These are phyloP conservation scores for Cardamine resedifolia DNA, from an alignment of 345 rosid genomes.

Conservation along the genomic window DNA sequence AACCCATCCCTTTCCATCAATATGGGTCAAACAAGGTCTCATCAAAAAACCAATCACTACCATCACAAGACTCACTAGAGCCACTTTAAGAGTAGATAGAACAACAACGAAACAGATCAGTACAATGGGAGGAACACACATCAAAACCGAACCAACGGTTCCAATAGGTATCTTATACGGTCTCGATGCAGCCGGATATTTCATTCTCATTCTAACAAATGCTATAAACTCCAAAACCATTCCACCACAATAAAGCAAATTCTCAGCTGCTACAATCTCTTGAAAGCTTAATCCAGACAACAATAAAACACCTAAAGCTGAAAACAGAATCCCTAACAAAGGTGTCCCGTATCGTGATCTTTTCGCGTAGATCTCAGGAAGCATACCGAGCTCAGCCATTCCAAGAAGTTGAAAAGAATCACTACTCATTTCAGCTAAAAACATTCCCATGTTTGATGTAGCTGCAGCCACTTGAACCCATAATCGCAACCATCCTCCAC, in stretches of 20 bases:
- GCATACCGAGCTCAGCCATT: conserved; percentile 75
- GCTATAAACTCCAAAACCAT: conserved; percentile 75
- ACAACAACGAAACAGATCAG: conserved; percentile 56
- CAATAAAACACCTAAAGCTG: conserved; percentile 66
- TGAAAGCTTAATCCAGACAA: conserved; percentile 71
- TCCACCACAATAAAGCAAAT: conserved; percentile 65
- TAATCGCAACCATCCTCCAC: conserved; percentile 67
- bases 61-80: conserved; percentile 48
- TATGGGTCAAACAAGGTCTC: conserved; percentile 46
- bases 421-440: conserved; percentile 77
- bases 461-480: conserved; percentile 85
- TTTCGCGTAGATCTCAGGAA: conserved; percentile 56
- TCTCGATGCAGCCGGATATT: conserved; percentile 51
- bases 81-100: conserved; percentile 58
- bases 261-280: conserved; percentile 73
- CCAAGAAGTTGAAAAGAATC: conserved; percentile 80
- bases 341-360: conserved; percentile 66
- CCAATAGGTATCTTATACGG: conserved; percentile 69
- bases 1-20: conserved; percentile 53
- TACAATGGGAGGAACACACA: conserved; percentile 66
- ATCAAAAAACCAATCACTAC: conserved; percentile 54
- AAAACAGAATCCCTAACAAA: conserved; percentile 56
- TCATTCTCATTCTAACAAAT: conserved; percentile 49
- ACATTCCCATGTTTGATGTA: conserved; percentile 78
- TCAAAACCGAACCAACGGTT: conserved; percentile 51